Evolutionary conservation across 768 basidiomycete genomes (phyloP).

Genomic region (Vishniacozyma victoriae): DNA sequence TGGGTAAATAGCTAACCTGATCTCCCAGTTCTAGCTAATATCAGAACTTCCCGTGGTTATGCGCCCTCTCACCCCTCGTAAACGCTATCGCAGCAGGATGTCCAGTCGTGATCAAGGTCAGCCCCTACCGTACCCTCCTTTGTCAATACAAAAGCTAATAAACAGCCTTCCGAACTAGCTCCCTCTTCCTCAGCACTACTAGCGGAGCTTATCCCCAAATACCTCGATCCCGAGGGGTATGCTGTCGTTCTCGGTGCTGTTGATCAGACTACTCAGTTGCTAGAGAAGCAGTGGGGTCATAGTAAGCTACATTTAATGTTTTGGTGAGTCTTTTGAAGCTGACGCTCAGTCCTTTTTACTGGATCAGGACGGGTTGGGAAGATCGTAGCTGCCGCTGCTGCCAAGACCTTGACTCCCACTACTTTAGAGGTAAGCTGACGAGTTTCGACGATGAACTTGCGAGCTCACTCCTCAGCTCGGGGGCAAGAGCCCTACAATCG

Average conservation of each 20-base stretch:
- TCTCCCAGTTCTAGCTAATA: neutral
- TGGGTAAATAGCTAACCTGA: slow-evolving; percentile 24
- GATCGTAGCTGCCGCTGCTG: slow-evolving; percentile 43
- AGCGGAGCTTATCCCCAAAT: slow-evolving; percentile 30
- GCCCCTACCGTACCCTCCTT: neutral
- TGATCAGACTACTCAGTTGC: slow-evolving; percentile 31
- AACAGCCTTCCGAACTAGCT: slow-evolving; percentile 43
- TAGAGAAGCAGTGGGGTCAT: slow-evolving; percentile 45
- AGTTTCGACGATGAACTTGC: neutral
- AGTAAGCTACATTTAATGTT: no score
- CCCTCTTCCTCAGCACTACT: slow-evolving; percentile 36
- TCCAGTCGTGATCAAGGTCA: slow-evolving; percentile 43
- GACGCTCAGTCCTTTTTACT: slow-evolving; percentile 40
- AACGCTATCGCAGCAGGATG: slow-evolving; percentile 47
- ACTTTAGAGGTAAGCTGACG: slow-evolving; percentile 40
- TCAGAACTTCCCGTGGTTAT: slow-evolving; percentile 44
- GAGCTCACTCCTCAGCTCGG: slow-evolving; percentile 31
- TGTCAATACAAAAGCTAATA: neutral
- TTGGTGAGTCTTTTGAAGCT: neutral
- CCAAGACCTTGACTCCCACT: slow-evolving; percentile 44
- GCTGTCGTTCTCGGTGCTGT: slow-evolving; percentile 39
- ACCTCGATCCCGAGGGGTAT: slow-evolving; percentile 41
- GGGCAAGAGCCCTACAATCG: slow-evolving; percentile 46
- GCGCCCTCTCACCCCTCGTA: slow-evolving; percentile 37
- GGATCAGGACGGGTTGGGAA: slow-evolving; percentile 41